Evolutionary conservation across 306 rosid species (phyloP).

Genomic region (Astragalus glycyphyllos): DNA sequence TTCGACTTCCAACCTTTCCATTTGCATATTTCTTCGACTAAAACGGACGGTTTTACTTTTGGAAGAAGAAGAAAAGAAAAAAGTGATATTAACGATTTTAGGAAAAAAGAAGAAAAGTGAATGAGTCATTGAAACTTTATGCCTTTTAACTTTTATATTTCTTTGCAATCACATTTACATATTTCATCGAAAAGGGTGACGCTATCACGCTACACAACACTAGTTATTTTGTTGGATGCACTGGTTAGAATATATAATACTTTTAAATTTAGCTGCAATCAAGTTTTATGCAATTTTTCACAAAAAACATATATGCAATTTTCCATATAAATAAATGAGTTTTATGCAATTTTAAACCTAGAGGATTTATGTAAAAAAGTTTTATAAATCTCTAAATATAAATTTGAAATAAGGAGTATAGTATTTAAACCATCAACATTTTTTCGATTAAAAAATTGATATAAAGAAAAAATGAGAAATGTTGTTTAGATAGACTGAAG

Average conservation of each 20-base stretch:
- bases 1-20: no score
- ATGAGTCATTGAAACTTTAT: constrained; percentile 1
- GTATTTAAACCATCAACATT: no score
- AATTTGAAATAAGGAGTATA: no score
- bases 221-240: no score
- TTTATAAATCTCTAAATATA: no score
- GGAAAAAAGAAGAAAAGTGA: background rate
- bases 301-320: background rate
- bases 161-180: constrained; percentile 1
- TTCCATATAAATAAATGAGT: no score
- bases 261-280: constrained; percentile 9
- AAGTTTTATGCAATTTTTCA: background rate
- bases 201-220: background rate
- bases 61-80: no score
- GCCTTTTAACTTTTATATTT: constrained; percentile 11
- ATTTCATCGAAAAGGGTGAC: constrained; percentile 17
- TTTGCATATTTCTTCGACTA: no score
- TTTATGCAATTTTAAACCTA: no score
- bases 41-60: no score
- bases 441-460: no score
- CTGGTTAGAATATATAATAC: background rate
- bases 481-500: background rate
- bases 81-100: background rate
- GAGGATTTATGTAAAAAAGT: background rate
- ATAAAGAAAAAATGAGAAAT: no score